phyloP scores from a whole-genome alignment of 202 grass and related monocot genomes.

The Carex arenaria region DNA sequence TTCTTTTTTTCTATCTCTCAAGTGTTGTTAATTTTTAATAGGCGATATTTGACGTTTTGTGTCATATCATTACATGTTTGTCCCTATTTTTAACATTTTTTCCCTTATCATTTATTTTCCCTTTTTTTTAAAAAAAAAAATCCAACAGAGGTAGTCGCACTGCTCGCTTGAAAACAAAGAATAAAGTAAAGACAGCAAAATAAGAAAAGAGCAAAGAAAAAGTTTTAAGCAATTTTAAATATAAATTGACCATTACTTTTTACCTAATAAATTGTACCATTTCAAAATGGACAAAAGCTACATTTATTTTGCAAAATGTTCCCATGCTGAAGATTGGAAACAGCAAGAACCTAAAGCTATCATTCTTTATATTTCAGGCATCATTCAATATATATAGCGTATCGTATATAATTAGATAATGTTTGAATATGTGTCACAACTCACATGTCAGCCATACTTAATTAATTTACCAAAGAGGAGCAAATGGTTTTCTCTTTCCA shows the following conservation, averaged over 20 bases:
- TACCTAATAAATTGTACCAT: not conserved
- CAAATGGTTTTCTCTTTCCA: not conserved
- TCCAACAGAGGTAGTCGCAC: not conserved
- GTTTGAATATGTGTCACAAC: not conserved
- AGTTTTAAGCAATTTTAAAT: not conserved
- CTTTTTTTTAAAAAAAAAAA: too few species aligned
- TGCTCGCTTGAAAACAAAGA: not conserved
- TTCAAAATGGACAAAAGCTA: slow-evolving; percentile 15
- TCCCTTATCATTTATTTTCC: not conserved
- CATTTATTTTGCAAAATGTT: not conserved
- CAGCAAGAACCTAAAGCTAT: slow-evolving; percentile 17
- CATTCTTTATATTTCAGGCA: not conserved
- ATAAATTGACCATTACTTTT: not conserved
- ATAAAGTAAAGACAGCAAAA: not conserved
- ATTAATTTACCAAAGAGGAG: not conserved
- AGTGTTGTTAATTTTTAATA: too few species aligned
- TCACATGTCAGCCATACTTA: slow-evolving; percentile 12
- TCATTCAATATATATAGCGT: not conserved
- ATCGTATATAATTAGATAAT: not conserved
- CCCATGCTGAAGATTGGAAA: slow-evolving; percentile 13
- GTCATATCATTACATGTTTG: not conserved
- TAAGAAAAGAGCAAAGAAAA: not conserved
- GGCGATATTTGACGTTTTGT: not conserved
- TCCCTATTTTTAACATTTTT: not conserved
- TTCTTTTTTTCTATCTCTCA: too few species aligned